Evolutionary conservation across 148 eudicot genomes (phyloP), one percentile per base, ranked within the genome.

Genomic region (Dianthus caryophyllus): DNA sequence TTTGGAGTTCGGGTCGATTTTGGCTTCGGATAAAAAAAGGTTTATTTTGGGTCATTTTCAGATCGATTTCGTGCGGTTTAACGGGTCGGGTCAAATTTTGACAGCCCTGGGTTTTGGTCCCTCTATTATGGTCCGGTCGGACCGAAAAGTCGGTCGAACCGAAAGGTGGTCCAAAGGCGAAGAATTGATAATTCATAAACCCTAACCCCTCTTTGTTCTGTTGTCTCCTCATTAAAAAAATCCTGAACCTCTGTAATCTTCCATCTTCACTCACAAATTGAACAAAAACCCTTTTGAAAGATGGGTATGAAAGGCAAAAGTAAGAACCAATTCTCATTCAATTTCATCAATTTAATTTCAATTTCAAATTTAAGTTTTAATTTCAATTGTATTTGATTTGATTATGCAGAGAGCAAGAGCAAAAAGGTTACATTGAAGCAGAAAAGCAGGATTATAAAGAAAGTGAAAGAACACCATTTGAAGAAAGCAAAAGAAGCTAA

Each of bases 401-500:
- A n/a, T 67, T 55, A 2, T 63, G 70, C 76, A 95, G 99, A 95
- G 89, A 90, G 99, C 51, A 94, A 90, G 84, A 90, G 92, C 64
- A 95, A 90, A 70, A 79, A 96, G 70, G 81, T 85, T 1, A 31
- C 99, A 8, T 51, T 95, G 76, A 90, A 81, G 80, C 64, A 85
- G 70, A 95, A 95, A 84, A 49, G 86, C 77, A 90, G 87, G 83
- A 84, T 88, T 15, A 82, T 86, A 9, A 72, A 75, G 62, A 95
- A 82, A 64, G 97, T 95, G 58, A 95, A 95, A 31, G 90, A 90
- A 73, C 99, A 95, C 65, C 96, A 88, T 65, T 86, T 78, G 83
- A 95, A 95, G 82, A 95, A 95, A 80, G 89, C 89, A 2, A 90
- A 94, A 65, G 99, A 90, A 65, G 93, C 99, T 2, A 94, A 86